Percentiles rank a stretch among this genome's conserved stretches.
Conservation (phyloP, 2,329 filamentous ascomycete genomes). For the Microdochium nivale region DNA sequence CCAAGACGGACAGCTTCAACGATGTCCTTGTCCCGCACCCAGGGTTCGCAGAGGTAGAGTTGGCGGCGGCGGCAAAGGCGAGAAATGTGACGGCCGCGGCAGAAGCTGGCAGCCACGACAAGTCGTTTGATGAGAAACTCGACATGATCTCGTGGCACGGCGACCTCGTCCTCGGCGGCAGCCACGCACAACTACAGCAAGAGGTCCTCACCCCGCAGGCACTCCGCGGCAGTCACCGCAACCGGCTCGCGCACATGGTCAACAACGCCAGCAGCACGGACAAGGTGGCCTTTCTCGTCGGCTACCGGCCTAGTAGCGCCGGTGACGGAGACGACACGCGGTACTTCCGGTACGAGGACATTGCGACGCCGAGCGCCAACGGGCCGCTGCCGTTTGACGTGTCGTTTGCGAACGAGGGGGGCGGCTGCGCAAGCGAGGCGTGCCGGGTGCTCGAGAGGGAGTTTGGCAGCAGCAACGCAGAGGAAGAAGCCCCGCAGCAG, state of each 20-base stretch:
- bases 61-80: background rate
- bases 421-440: conserved; percentile 42
- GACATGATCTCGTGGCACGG: conserved; percentile 68
- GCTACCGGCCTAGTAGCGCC: conserved; percentile 24
- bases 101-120: conserved; percentile 30
- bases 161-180: conserved; percentile 40
- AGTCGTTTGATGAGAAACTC: conserved; percentile 50
- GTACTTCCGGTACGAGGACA: conserved; percentile 44
- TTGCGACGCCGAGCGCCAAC: conserved; percentile 45
- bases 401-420: conserved; percentile 48
- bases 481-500: conserved; percentile 7
- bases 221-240: conserved; percentile 59
- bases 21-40: conserved; percentile 68
- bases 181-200: too few relatives aligned
- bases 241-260: conserved; percentile 63
- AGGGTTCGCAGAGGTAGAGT: conserved; percentile 12
- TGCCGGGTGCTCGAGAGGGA: conserved; percentile 44
- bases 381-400: conserved; percentile 44
- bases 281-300: conserved; percentile 48
- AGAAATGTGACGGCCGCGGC: conserved; percentile 35
- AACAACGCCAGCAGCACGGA: conserved; percentile 46
- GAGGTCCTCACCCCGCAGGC: conserved; percentile 36
- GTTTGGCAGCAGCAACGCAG: conserved; percentile 41
- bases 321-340: conserved; percentile 19
- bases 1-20: conserved; percentile 62